phyloP scores from a whole-genome alignment of 192 early-diverging fungal species.

The Coemansia sp. region DNA sequence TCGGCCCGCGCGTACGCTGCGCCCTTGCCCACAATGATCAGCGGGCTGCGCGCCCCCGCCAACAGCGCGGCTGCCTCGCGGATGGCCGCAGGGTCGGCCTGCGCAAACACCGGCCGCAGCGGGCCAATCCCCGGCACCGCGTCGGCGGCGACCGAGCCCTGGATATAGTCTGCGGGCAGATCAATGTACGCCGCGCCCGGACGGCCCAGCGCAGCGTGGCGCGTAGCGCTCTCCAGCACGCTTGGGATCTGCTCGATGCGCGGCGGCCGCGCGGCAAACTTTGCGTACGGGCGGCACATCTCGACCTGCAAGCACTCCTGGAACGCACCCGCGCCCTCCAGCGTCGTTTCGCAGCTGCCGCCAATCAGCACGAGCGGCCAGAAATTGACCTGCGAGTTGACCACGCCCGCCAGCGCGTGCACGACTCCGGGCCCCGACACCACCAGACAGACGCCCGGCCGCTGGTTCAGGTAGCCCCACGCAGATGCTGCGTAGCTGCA shows the following conservation, averaged over 20 bases:
- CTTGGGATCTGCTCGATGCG: slow-evolving; percentile 51
- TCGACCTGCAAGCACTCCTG: slow-evolving; percentile 71
- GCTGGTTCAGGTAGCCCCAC: slow-evolving; percentile 60
- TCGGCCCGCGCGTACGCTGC: slow-evolving; percentile 69
- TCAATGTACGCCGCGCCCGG: slow-evolving; percentile 69
- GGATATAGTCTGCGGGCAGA: slow-evolving; percentile 67
- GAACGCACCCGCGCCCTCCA: slow-evolving; percentile 66
- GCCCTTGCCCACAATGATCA: slow-evolving; percentile 75
- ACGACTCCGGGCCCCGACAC: slow-evolving; percentile 74
- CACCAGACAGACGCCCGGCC: slow-evolving; percentile 65
- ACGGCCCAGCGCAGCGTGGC: slow-evolving; percentile 54
- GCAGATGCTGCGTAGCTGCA: slow-evolving; percentile 69
- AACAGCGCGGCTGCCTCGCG: slow-evolving; percentile 48
- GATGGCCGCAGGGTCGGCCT: slow-evolving; percentile 55
- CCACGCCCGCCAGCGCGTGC: slow-evolving; percentile 66
- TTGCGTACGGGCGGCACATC: slow-evolving; percentile 60
- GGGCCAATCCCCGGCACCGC: not conserved
- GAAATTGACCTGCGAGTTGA: slow-evolving; percentile 67
- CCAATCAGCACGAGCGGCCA: slow-evolving; percentile 72
- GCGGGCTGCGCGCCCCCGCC: slow-evolving; percentile 52
- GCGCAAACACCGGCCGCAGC: slow-evolving; percentile 16
- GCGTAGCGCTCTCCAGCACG: slow-evolving; percentile 57
- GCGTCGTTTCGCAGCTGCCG: slow-evolving; percentile 54
- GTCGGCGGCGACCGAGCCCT: slow-evolving; percentile 26
- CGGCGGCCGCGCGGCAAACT: slow-evolving; percentile 57